Percentiles rank a stretch among this genome's conserved stretches.
Evolutionary conservation across 306 rosid species (phyloP).

Genomic region (Cucurbita ficifolia): DNA sequence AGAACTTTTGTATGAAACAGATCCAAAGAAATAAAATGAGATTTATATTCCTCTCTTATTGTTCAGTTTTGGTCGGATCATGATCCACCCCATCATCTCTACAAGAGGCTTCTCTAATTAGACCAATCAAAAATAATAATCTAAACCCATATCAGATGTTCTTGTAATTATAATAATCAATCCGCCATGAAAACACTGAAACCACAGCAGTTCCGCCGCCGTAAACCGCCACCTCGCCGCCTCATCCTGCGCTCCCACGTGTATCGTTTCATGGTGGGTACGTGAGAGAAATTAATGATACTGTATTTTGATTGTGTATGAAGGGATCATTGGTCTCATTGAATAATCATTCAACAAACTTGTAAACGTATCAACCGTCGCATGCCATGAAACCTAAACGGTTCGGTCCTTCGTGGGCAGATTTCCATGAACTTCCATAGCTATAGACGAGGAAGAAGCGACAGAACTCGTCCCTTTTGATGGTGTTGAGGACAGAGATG

Average conservation of each 20-base stretch:
- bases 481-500: constrained; percentile 76
- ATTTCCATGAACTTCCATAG: constrained; percentile 15
- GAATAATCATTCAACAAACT: neutral
- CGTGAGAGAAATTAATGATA: too few relatives aligned
- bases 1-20: too few relatives aligned
- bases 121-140: constrained; percentile 14
- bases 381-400: constrained; percentile 13
- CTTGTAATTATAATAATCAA: constrained; percentile 8
- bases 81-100: constrained; percentile 23
- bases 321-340: neutral
- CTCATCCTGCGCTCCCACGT: neutral
- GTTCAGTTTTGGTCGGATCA: neutral
- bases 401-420: constrained; percentile 42
- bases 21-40: neutral
- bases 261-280: too few relatives aligned
- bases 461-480: constrained; percentile 60
- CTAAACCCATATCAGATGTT: constrained; percentile 14
- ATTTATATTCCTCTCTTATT: neutral
- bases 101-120: constrained; percentile 16
- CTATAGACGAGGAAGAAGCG: constrained; percentile 10
- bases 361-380: neutral
- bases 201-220: neutral
- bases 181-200: neutral
- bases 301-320: too few relatives aligned
- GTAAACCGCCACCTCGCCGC: neutral